Base-by-base conservation (phyloP, 768 basidiomycete species). In the Tulasnella sp. region DNA sequence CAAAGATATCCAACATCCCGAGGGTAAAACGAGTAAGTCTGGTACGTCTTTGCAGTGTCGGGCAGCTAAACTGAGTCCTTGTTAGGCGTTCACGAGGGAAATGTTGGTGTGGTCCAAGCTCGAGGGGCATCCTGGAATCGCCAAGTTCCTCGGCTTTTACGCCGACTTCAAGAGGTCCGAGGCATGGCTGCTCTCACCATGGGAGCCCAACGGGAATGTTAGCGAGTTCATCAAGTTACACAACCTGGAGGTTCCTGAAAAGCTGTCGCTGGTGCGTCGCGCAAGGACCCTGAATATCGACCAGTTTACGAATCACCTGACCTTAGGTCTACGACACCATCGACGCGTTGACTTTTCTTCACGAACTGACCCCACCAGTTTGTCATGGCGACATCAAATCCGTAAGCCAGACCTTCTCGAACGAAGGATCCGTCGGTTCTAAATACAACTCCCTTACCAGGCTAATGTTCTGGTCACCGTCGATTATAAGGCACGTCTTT, bases 111-210 rank as follows among this genome's bases (percentile, higher is more conserved):
- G 61, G 61, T 67, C 61, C n/a, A 0, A 67, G 26, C 16, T 0
- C 15, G 4, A 29, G 13, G n/a, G 0, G 26, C 61, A 67, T 67
- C 61, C 61, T 5, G 61, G 61, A 15, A 35, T 67, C 29, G 29
- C 29, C 61, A 67, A 67, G 61, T 67, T 67, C 11, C n/a, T 67
- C 11, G 61, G 61, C 3, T 67, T 67, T 15, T 15, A 67, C 18
- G 61, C 61, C 61, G 61, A 67, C 32, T 67, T 67, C 29, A 67
- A 67, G 26, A n/a, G n/a, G n/a, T n/a, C n/a, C n/a, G 29, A 67
- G 15, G 61, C 61, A 0, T 67, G 61, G 61, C 32, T 67, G 26
- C 29, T 67, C 6, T 67, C 61, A 0, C 61, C 61, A 7, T 67
- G 61, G 61, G 61, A 67, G 61, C 61, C 61, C 10, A 67, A 67